These are phyloP conservation scores for Fomes fomentarius DNA, from an alignment of 1,284 basidiomycete species.

Conservation along the genomic window DNA sequence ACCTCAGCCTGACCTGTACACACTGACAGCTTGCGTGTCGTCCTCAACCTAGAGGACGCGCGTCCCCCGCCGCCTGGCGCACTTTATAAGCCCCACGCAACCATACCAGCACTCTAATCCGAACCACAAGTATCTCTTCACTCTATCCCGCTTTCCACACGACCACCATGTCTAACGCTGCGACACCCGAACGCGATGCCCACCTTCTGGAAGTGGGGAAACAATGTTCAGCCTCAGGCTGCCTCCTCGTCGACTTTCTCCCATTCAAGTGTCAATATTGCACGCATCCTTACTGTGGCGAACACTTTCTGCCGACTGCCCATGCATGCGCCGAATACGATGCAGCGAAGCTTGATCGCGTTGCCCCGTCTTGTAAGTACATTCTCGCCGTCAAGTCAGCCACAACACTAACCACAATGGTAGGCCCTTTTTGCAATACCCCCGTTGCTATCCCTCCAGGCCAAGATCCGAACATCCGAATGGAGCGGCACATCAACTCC, in stretches of 20 bases:
- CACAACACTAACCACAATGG: neutral
- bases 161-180: conserved; percentile 34
- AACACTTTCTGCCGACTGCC: conserved; percentile 68
- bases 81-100: conserved; percentile 6
- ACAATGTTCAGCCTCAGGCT: conserved; percentile 66
- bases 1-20: neutral
- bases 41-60: conserved; percentile 27
- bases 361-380: conserved; percentile 71
- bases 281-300: conserved; percentile 64
- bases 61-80: conserved; percentile 13
- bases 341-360: conserved; percentile 64
- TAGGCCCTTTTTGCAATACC: conserved; percentile 72
- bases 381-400: neutral
- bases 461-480: conserved; percentile 75
- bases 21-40: conserved; percentile 22
- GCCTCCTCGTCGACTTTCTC: conserved; percentile 77
- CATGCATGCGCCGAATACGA: conserved; percentile 75
- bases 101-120: neutral
- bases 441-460: conserved; percentile 73
- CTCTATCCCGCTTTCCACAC: neutral
- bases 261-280: conserved; percentile 83
- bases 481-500: conserved; percentile 68
- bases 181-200: conserved; percentile 44
- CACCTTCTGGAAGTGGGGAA: conserved; percentile 69
- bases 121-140: neutral